Evolutionary conservation across 352 stramenopile species (phyloP).

Genomic region (Thalassiosira hispida): DNA sequence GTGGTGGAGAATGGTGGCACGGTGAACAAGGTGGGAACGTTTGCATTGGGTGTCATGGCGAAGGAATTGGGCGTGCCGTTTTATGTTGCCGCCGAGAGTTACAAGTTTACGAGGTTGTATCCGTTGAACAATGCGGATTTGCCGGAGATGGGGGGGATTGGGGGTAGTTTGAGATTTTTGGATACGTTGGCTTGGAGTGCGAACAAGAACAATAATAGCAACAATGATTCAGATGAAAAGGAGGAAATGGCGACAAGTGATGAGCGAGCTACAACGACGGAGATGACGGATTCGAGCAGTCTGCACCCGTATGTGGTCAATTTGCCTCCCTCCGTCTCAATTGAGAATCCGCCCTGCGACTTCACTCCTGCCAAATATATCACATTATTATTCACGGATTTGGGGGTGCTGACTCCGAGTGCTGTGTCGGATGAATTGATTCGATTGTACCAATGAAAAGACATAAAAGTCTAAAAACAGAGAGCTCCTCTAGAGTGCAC

Average conservation of each 20-base stretch:
- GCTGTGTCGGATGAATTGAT: constrained; percentile 98
- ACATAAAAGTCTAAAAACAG: no score
- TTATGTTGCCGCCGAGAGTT: constrained; percentile 97
- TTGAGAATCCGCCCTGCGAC: constrained; percentile 92
- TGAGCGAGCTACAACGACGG: constrained; percentile 1
- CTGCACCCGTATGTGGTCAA: constrained; percentile 34
- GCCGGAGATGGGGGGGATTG: constrained; percentile 67
- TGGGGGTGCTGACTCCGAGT: constrained; percentile 96
- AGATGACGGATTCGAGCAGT: not conserved
- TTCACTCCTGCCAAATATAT: constrained; percentile 98
- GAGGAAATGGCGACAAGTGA: not conserved
- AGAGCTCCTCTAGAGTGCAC: no score
- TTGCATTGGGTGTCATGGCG: constrained; percentile 91
- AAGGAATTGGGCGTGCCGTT: constrained; percentile 96
- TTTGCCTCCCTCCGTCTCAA: constrained; percentile 74
- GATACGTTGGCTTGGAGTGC: constrained; percentile 50
- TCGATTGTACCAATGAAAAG: constrained; percentile 96
- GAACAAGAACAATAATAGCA: constrained; percentile 17
- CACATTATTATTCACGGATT: constrained; percentile 97
- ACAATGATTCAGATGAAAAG: constrained; percentile 28
- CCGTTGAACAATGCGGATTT: constrained; percentile 96
- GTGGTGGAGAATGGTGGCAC: constrained; percentile 97
- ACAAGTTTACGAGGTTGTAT: constrained; percentile 98
- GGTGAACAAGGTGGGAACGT: constrained; percentile 98
- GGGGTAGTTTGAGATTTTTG: constrained; percentile 53